Base-by-base conservation (phyloP, 2,329 filamentous ascomycete genomes). In the Aspergillus carbonarius region DNA sequence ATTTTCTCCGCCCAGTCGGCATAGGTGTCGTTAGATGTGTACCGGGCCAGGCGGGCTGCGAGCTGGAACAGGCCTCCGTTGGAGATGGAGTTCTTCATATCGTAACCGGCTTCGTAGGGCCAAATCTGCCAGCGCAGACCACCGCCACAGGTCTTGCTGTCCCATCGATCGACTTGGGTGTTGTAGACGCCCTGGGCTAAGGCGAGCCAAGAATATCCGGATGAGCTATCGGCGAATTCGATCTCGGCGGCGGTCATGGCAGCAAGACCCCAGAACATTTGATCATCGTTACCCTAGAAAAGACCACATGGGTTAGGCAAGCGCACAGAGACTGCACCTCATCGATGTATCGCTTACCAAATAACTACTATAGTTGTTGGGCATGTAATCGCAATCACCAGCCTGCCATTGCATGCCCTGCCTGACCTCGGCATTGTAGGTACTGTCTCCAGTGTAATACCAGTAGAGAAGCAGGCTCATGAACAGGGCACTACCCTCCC, bases 1-100 rank as follows among this genome's bases (percentile, higher is more conserved):
- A 82, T 81, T 66, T 83, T 83, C 27, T 81, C 79, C 0, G 88
- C 88, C 74, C 83, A 84, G 4, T 85, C 78, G 1, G 82, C 81
- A 65, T 91, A 92, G 0, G 87, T 88, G 0, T 78, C 67, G 66
- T 91, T 89, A 18, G 77, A 78, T 0, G 88, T 91, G 58, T 78
- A 78, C 48, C 88, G 84, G 25, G 88, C 89, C 13, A 93, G 81
- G 17, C 91, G 87, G 1, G 91, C 90, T 4, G 88, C 87, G 12
- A 96, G 81, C 68, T 93, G 88, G 74, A 96, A 93, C 71, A 95
- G 86, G n/a, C 87, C 88, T 42, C 90, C 91, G 72, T 95, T 95
- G 61, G 87, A 88, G 66, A 93, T 85, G 15, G 87, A 83, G 77
- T 93, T 93, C 76, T 93, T 95, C 83, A 96, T 95, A 68, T 86